A percentile compares a stretch with the other conserved stretches of the same genome.
phyloP scores from a whole-genome alignment of 2,329 filamentous ascomycete species.

The Arthrinium puccinioides region DNA sequence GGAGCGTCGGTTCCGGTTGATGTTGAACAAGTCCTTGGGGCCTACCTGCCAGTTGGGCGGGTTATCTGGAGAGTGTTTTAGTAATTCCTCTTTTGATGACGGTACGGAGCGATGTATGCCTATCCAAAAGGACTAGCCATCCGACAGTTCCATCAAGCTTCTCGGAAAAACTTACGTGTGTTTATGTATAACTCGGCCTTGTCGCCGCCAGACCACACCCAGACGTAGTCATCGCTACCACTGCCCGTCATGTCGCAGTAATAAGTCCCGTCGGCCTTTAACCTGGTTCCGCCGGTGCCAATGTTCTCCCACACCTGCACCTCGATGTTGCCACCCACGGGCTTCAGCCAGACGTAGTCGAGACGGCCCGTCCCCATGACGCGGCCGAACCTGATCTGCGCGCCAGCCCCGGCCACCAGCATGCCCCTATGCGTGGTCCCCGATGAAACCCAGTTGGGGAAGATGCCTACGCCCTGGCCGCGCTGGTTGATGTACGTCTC shows the following conservation, averaged over 20 bases:
- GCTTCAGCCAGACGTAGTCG: slow-evolving; percentile 3
- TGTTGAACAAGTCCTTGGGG: slow-evolving; percentile 1
- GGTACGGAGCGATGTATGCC: no score
- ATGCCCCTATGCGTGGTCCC: neutral
- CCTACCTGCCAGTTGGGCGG: slow-evolving; percentile 4
- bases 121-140: no score
- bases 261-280: neutral
- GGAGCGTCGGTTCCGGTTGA: slow-evolving; percentile 2
- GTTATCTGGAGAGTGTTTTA: no score
- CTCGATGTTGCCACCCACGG: slow-evolving; percentile 1
- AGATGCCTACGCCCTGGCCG: neutral
- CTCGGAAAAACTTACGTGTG: no score
- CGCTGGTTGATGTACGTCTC: slow-evolving; percentile 3
- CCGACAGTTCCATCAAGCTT: no score
- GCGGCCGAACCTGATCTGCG: slow-evolving; percentile 1
- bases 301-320: neutral
- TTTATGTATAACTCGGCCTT: slow-evolving; percentile 2
- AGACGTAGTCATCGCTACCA: slow-evolving; percentile 2
- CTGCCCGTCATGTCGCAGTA: slow-evolving; percentile 4
- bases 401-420: neutral
- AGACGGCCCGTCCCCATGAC: neutral
- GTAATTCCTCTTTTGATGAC: no score
- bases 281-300: neutral
- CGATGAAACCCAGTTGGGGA: neutral
- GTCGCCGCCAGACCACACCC: slow-evolving; percentile 2